Conservation (phyloP, 768 basidiomycete species). For the Asterophora parasitica region DNA sequence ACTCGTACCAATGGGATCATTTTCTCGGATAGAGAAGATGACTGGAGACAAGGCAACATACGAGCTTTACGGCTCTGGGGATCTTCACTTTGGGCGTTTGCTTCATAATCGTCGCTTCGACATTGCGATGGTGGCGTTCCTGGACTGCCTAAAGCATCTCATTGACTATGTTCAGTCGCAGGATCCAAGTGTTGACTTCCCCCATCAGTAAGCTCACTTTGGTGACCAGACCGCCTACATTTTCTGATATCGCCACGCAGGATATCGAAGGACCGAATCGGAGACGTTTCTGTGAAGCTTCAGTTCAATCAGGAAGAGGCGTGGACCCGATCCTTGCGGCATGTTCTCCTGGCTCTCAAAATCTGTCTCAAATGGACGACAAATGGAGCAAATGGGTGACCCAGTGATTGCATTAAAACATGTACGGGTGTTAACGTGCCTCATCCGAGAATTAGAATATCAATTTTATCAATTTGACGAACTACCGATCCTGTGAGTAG, state of each 20-base stretch:
- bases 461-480: background rate
- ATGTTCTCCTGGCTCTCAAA: conserved; percentile 86
- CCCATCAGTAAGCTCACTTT: conserved; percentile 68
- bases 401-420: background rate
- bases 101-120: conserved; percentile 96
- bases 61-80: conserved; percentile 93
- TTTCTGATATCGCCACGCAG: conserved; percentile 35
- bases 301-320: conserved; percentile 94
- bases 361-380: conserved; percentile 86
- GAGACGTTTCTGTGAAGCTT: conserved; percentile 89
- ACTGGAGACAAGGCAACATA: conserved; percentile 79
- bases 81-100: conserved; percentile 81
- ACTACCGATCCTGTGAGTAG: background rate
- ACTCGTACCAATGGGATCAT: conserved; percentile 90
- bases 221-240: conserved; percentile 1
- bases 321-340: conserved; percentile 91
- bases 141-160: conserved; percentile 91
- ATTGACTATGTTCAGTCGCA: conserved; percentile 80
- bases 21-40: conserved; percentile 84
- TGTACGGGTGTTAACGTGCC: no score
- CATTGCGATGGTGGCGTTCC: conserved; percentile 91
- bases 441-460: background rate
- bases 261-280: conserved; percentile 91
- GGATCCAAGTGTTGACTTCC: conserved; percentile 70
- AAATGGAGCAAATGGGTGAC: conserved; percentile 63